These are phyloP conservation scores for Wickerhamia fluorescens DNA, from an alignment of 805 yeast species.

Conservation along the genomic window DNA sequence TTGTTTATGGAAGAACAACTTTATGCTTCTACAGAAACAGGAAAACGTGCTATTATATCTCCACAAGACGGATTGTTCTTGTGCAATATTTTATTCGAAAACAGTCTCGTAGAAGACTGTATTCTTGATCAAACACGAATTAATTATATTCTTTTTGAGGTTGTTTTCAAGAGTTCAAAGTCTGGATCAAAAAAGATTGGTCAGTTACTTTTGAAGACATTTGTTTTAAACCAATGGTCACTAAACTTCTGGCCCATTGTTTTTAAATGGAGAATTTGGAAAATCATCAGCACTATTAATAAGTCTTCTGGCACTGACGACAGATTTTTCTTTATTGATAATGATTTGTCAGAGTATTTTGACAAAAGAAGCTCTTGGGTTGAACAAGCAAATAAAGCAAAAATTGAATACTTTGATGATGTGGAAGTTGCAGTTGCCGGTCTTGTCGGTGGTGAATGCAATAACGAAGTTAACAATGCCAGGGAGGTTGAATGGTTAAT, in stretches of 20 bases:
- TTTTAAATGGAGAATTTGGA: slow-evolving; percentile 45
- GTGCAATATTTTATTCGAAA: slow-evolving; percentile 21
- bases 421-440: slow-evolving; percentile 55
- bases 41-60: slow-evolving; percentile 47
- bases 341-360: slow-evolving; percentile 22
- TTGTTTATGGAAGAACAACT: slow-evolving; percentile 47
- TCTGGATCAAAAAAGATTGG: slow-evolving; percentile 48
- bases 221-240: slow-evolving; percentile 63
- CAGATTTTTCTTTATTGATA: slow-evolving; percentile 23
- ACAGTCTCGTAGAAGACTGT: slow-evolving; percentile 19
- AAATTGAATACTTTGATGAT: slow-evolving; percentile 38
- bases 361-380: slow-evolving; percentile 39
- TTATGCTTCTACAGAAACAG: slow-evolving; percentile 45
- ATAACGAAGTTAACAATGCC: slow-evolving; percentile 45
- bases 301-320: slow-evolving; percentile 20
- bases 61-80: slow-evolving; percentile 55
- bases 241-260: slow-evolving; percentile 25
- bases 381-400: slow-evolving; percentile 37
- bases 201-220: slow-evolving; percentile 48
- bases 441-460: slow-evolving; percentile 41
- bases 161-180: slow-evolving; percentile 35
- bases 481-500: slow-evolving; percentile 58
- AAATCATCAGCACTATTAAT: slow-evolving; percentile 17
- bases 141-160: slow-evolving; percentile 17
- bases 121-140: slow-evolving; percentile 22